Percentiles rank a stretch among this genome's conserved stretches.
Conservation (phyloP, 2,329 filamentous ascomycete genomes). For the Orbilia quercus region DNA sequence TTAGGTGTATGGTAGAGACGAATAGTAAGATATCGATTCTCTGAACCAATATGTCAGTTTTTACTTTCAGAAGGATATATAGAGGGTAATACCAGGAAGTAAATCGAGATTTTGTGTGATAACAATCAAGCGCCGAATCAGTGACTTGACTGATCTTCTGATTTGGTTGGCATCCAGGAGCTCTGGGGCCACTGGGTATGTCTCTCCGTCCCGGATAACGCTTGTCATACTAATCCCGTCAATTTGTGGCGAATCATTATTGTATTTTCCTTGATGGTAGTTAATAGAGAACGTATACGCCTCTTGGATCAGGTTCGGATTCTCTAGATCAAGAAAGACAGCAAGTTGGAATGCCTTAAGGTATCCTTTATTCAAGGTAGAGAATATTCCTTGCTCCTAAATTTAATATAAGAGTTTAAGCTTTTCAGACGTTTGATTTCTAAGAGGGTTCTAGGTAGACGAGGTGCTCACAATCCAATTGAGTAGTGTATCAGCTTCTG, state of each 20-base stretch:
- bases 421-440: neutral
- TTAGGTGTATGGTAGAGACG: constrained; percentile 59
- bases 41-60: constrained; percentile 47
- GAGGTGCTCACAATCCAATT: constrained; percentile 58
- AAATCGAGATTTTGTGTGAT: constrained; percentile 59
- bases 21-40: constrained; percentile 60
- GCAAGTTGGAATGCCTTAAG: constrained; percentile 60
- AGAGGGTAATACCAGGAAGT: constrained; percentile 57
- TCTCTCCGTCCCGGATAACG: constrained; percentile 16
- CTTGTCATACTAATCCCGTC: constrained; percentile 31
- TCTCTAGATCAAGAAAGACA: constrained; percentile 58
- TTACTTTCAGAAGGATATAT: neutral
- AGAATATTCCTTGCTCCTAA: constrained; percentile 60
- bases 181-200: constrained; percentile 3
- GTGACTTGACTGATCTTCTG: constrained; percentile 51
- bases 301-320: constrained; percentile 60
- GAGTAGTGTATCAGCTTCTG: constrained; percentile 59
- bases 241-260: constrained; percentile 34
- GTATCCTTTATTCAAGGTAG: constrained; percentile 59
- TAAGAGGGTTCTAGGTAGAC: neutral
- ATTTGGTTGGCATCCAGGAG: constrained; percentile 30
- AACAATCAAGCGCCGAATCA: constrained; percentile 59
- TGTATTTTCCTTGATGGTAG: constrained; percentile 56
- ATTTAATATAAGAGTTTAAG: neutral
- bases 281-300: constrained; percentile 60